These are phyloP conservation scores for Auricularia cornea DNA, from an alignment of 768 basidiomycete genomes.

Conservation along the genomic window DNA sequence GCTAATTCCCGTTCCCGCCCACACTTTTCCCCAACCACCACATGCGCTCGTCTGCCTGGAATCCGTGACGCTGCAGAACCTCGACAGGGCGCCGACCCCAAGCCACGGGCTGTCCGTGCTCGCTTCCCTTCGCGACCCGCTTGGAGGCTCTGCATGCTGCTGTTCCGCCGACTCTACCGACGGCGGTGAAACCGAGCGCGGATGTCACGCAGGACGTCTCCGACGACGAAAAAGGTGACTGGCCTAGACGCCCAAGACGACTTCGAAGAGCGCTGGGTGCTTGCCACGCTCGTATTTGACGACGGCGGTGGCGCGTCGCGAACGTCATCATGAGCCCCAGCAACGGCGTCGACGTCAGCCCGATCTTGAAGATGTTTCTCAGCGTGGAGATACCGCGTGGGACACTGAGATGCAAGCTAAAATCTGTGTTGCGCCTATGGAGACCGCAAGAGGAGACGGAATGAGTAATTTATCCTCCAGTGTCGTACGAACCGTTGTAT, in stretches of 20 bases:
- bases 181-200: background rate
- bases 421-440: background rate
- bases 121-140: background rate
- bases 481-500: no score
- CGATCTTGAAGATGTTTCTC: background rate
- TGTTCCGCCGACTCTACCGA: background rate
- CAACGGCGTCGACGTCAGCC: background rate
- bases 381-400: background rate
- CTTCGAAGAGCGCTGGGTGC: background rate
- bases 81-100: background rate
- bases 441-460: no score
- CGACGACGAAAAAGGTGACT: no score
- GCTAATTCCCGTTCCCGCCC: no score
- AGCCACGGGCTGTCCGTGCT: background rate
- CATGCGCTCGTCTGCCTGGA: background rate
- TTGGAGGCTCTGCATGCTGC: background rate
- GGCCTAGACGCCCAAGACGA: background rate
- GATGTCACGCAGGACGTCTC: background rate
- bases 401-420: background rate
- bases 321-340: background rate
- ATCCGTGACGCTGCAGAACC: background rate
- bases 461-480: no score
- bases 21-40: background rate
- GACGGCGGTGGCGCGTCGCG: background rate
- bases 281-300: background rate